These are phyloP conservation scores for Candida mattraensis DNA, from an alignment of 805 yeast species.

Conservation along the genomic window DNA sequence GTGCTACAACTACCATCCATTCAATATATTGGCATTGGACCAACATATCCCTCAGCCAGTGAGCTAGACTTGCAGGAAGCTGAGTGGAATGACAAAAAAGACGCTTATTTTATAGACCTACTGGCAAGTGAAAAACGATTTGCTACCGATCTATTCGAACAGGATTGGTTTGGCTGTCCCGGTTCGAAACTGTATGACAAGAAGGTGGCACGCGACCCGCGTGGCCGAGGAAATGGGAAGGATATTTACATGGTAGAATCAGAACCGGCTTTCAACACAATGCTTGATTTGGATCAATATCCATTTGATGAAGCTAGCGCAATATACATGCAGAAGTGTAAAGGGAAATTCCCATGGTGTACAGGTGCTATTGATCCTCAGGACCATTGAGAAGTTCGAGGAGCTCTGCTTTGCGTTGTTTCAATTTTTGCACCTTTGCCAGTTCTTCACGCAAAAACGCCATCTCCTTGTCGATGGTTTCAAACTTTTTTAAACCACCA, in stretches of 20 bases:
- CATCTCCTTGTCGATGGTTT: constrained; percentile 74
- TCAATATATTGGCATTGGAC: constrained; percentile 58
- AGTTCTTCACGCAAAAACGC: constrained; percentile 61
- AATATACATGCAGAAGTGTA: constrained; percentile 21
- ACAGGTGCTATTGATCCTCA: constrained; percentile 17
- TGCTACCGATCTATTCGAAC: constrained; percentile 54
- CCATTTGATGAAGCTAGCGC: constrained; percentile 29
- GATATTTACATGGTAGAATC: constrained; percentile 10
- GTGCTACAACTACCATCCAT: constrained; percentile 48
- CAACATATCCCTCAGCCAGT: constrained; percentile 39
- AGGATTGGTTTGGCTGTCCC: constrained; percentile 59
- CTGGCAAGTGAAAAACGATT: constrained; percentile 45
- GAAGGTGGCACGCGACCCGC: constrained; percentile 59
- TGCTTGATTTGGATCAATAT: constrained; percentile 30
- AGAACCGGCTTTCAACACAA: constrained; percentile 15
- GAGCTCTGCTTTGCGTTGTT: constrained; percentile 57
- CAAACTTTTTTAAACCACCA: constrained; percentile 40
- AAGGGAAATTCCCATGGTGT: constrained; percentile 24
- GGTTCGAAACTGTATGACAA: constrained; percentile 43
- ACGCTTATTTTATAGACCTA: constrained; percentile 48
- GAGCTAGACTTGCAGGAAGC: constrained; percentile 4
- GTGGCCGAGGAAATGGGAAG: constrained; percentile 19
- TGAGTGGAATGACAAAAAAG: constrained; percentile 24
- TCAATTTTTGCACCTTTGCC: constrained; percentile 57
- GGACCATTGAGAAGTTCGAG: constrained; percentile 49